A percentile compares a stretch with the other conserved stretches of the same genome.
Evolutionary conservation across 2,329 filamentous ascomycete genomes (phyloP).

Genomic region (Aspergillus eucalypticola): DNA sequence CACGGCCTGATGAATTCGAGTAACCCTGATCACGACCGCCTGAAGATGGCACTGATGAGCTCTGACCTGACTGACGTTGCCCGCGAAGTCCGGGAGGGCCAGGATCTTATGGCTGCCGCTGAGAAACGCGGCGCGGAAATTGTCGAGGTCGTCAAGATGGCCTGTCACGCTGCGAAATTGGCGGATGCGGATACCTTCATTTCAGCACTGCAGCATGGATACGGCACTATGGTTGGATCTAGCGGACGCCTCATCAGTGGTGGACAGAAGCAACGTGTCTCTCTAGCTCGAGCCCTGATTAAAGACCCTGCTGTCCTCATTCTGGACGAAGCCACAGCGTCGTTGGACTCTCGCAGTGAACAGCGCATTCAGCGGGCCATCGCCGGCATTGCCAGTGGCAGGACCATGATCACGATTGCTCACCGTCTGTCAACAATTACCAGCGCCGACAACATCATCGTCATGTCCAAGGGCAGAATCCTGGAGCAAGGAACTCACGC

Average conservation of each 20-base stretch:
- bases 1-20: conserved; percentile 49
- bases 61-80: conserved; percentile 51
- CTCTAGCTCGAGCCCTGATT: conserved; percentile 78
- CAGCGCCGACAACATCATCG: conserved; percentile 48
- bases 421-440: conserved; percentile 48
- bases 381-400: conserved; percentile 65
- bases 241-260: conserved; percentile 79
- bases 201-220: conserved; percentile 70
- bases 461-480: conserved; percentile 46
- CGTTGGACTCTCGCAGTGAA: conserved; percentile 84
- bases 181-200: conserved; percentile 69
- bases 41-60: conserved; percentile 50
- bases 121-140: conserved; percentile 47
- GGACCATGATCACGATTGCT: conserved; percentile 43
- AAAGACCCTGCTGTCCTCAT: conserved; percentile 80
- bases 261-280: conserved; percentile 90
- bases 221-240: conserved; percentile 81
- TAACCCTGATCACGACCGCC: conserved; percentile 48
- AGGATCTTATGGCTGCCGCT: conserved; percentile 50
- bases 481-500: conserved; percentile 49
- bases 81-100: conserved; percentile 48
- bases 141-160: conserved; percentile 52
- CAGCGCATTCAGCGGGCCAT: conserved; percentile 82
- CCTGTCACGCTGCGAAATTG: conserved; percentile 60
- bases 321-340: conserved; percentile 86